These are phyloP conservation scores for Arctostaphylos glauca DNA, from an alignment of 148 eudicot genomes.

Conservation along the genomic window DNA sequence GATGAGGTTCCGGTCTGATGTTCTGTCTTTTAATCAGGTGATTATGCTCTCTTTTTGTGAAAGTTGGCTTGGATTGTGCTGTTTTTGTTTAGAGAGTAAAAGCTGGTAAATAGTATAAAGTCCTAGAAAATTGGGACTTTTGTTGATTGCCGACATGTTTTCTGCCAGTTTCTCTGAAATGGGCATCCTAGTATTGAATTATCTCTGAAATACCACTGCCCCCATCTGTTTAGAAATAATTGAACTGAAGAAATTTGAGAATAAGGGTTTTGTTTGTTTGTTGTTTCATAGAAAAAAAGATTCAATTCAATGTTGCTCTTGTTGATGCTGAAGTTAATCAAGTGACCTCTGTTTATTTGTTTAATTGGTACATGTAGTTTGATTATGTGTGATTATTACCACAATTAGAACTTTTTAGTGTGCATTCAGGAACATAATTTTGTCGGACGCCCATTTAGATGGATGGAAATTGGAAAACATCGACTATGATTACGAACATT, in stretches of 20 bases:
- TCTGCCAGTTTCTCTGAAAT: background rate
- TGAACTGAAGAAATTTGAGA: background rate
- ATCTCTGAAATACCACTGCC: background rate
- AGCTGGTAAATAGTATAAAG: too few species aligned
- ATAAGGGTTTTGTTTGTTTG: background rate
- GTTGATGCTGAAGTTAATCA: background rate
- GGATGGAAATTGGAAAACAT: too few species aligned
- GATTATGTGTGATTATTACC: background rate
- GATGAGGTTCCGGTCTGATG: slow-evolving; percentile 82
- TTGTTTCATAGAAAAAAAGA: background rate
- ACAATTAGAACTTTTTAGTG: background rate
- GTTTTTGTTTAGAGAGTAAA: background rate
- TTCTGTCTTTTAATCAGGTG: slow-evolving; percentile 77
- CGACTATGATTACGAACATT: too few species aligned
- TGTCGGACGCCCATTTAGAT: background rate
- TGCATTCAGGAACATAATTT: background rate
- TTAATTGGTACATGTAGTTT: background rate
- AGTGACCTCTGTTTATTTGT: background rate
- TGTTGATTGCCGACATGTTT: background rate
- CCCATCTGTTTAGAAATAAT: background rate
- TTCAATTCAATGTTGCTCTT: background rate
- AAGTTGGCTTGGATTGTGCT: background rate
- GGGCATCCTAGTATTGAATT: background rate
- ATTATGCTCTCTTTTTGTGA: background rate
- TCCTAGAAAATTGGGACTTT: background rate